Evolutionary conservation across 306 rosid genomes (phyloP).

Genomic region (Ammopiptanthus mongolicus): DNA sequence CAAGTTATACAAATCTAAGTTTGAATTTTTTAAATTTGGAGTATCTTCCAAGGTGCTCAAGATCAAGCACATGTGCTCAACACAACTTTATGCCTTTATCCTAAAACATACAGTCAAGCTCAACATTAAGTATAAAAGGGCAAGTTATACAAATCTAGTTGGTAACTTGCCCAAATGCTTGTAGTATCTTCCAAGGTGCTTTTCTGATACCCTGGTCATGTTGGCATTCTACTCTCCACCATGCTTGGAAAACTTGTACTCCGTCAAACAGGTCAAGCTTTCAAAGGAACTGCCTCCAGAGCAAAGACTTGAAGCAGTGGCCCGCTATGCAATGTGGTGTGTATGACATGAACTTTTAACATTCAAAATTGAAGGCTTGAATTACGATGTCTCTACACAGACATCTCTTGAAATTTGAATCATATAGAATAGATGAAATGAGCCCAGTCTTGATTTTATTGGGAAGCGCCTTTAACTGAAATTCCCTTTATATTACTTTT

Average conservation of each 20-base stretch:
- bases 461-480: neutral
- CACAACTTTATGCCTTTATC: slow-evolving; percentile 66
- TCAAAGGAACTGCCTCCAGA: slow-evolving; percentile 88
- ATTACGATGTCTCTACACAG: neutral
- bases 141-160: slow-evolving; percentile 59
- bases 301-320: slow-evolving; percentile 57
- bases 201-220: slow-evolving; percentile 16
- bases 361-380: slow-evolving; percentile 2
- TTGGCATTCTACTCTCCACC: slow-evolving; percentile 6
- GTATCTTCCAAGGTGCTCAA: slow-evolving; percentile 58
- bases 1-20: neutral
- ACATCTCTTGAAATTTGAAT: neutral
- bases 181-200: slow-evolving; percentile 77
- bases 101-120: slow-evolving; percentile 62
- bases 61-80: slow-evolving; percentile 27
- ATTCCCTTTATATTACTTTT: neutral
- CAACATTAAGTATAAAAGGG: too few species aligned
- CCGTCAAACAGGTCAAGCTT: slow-evolving; percentile 59
- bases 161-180: slow-evolving; percentile 87
- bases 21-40: slow-evolving; percentile 16
- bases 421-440: neutral
- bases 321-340: slow-evolving; percentile 64
- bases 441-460: neutral
- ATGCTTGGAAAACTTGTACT: slow-evolving; percentile 13
- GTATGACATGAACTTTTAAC: slow-evolving; percentile 15